Base-by-base conservation (phyloP, 352 stramenopile species). In the Thalassiosira hispida region DNA sequence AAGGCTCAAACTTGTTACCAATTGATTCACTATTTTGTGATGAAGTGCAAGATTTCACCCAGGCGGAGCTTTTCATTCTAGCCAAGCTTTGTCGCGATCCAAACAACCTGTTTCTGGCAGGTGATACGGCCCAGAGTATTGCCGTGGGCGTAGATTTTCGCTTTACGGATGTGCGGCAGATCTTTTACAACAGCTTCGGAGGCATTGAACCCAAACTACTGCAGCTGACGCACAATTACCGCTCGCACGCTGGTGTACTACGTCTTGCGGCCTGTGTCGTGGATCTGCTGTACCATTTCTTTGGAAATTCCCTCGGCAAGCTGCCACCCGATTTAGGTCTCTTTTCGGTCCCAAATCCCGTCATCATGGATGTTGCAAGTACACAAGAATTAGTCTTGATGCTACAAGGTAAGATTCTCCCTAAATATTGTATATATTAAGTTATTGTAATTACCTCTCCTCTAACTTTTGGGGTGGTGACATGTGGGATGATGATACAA, bases 11-110 rank as follows among this genome's bases (percentile, higher is more conserved):
- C 53, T 27, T 81, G 12, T 16, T 89, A 1, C 69, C 71, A 22
- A 65, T 89, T 35, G 81, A 88, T 65, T 66, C 65, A 2, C 25
- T 87, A 18, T 84, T 76, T 76, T 68, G 85, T 18, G 83, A 89
- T 64, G 83, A 89, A 42, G 66, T 85, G 0, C 83, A 89, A 67
- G 82, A 86, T 55, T 85, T 85, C 20, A 87, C 74, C 40, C 74
- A 79, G 62, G 53, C 62, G 23, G 74, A 86, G 46, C 23, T 89
- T 7, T 84, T 66, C 42, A 51, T 89, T 27, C 23, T 89, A 1
- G 49, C 68, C 9, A 82, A 67, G 20, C 53, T 89, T 8, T 81
- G 77, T 29, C 38, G 60, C 22, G 61, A 86, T 33, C 67, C 73
- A 18, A 81, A 86, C 46, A 67, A 59, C 47, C 25, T 87, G 1